Percentiles rank a stretch among this genome's conserved stretches.
These are phyloP conservation scores for Fusarium drepaniforme DNA, from an alignment of 2,329 filamentous ascomycete species.

Conservation along the genomic window DNA sequence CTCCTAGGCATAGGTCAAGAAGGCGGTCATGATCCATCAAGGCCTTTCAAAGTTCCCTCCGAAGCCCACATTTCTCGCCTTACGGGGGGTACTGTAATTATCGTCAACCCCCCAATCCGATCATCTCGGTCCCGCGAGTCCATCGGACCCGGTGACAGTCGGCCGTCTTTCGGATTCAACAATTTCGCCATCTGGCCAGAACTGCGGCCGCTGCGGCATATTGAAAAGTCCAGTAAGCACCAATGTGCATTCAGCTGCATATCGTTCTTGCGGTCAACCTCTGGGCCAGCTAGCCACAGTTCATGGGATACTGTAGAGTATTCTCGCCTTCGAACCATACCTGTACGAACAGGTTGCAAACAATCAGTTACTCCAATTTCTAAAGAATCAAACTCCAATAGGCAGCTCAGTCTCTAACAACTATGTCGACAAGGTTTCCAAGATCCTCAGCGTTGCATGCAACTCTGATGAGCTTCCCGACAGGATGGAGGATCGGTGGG, in stretches of 20 bases:
- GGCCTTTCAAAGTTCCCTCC: slow-evolving; percentile 6
- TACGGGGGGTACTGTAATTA: slow-evolving; percentile 35
- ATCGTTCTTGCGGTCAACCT: not conserved
- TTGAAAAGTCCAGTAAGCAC: not conserved
- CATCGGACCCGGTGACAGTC: not conserved
- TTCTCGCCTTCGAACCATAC: not conserved
- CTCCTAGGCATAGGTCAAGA: slow-evolving; percentile 2
- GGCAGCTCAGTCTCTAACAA: not conserved
- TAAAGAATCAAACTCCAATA: not conserved
- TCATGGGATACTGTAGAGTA: not conserved
- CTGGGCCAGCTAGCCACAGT: not conserved
- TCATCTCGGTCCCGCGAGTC: slow-evolving; percentile 7
- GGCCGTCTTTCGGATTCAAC: slow-evolving; percentile 1
- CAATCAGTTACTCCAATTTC: not conserved
- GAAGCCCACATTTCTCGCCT: slow-evolving; percentile 23
- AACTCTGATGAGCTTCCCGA: slow-evolving; percentile 19
- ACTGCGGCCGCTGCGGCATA: slow-evolving; percentile 3
- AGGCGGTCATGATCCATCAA: not conserved
- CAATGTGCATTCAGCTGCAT: not conserved
- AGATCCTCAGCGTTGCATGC: slow-evolving; percentile 1
- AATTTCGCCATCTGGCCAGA: not conserved
- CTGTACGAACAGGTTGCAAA: not conserved
- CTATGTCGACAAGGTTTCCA: slow-evolving; percentile 1
- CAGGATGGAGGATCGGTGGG: slow-evolving; percentile 18
- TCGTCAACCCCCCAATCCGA: slow-evolving; percentile 13